A percentile compares a stretch with the other conserved stretches of the same genome.
Conservation (phyloP, 2,329 filamentous ascomycete species). For the Phyllosticta paracitricarpa region DNA sequence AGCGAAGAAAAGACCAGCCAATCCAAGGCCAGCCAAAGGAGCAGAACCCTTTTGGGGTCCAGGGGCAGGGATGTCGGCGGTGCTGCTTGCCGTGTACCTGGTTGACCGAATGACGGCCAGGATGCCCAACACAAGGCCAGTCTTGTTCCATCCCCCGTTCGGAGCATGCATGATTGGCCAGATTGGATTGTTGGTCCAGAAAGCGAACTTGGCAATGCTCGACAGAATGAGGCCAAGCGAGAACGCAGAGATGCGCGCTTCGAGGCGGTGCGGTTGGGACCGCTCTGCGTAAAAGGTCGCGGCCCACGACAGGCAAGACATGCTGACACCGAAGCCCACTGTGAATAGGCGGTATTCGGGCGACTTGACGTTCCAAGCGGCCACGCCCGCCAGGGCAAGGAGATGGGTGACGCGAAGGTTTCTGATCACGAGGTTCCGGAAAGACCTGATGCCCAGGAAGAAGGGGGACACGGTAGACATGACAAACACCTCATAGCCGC, state of each 20-base stretch:
- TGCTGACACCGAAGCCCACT: conserved; percentile 69
- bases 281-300: conserved; percentile 73
- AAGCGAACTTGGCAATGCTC: conserved; percentile 83
- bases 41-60: conserved; percentile 58
- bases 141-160: conserved; percentile 89
- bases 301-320: conserved; percentile 75
- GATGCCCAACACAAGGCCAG: conserved; percentile 65
- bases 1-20: conserved; percentile 78
- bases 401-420: conserved; percentile 65
- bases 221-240: conserved; percentile 74
- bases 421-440: conserved; percentile 58
- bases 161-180: conserved; percentile 88
- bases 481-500: conserved; percentile 84
- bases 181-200: conserved; percentile 88
- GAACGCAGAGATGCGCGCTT: conserved; percentile 74
- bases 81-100: conserved; percentile 45
- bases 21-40: conserved; percentile 61
- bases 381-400: conserved; percentile 65
- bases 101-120: conserved; percentile 69
- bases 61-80: conserved; percentile 37
- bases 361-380: conserved; percentile 65
- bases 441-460: conserved; percentile 58
- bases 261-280: conserved; percentile 62
- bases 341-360: conserved; percentile 70
- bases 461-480: conserved; percentile 76